Base-by-base conservation (phyloP, 176 grass and related monocot species). In the Rhynchospora breviuscula region DNA sequence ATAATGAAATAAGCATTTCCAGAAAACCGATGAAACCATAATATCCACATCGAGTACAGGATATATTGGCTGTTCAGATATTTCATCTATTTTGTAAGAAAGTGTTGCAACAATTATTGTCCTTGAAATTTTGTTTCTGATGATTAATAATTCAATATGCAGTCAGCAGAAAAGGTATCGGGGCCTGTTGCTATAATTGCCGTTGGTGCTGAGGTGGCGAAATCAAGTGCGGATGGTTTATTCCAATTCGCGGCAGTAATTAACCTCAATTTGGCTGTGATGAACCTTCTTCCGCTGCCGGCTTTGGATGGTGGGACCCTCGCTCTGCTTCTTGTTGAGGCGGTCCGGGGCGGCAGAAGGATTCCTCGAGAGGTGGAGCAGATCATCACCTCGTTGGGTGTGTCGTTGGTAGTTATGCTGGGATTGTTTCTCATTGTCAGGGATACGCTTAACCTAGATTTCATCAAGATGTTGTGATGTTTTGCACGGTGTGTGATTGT, bases 341-440 rank as follows among this genome's bases (percentile, higher is more conserved):
- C 96, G 0, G 96, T 88, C n/a, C 85, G 96, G 9, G 96, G 96
- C 0, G 93, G 96, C 3, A 87, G 78, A 53, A 98, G 94, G 86
- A 93, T 98, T 23, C 96, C 96, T 2, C 88, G 96, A 29, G 96
- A 95, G 75, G 90, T 98, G 18, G 96, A 98, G 60, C 96, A 95
- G 85, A 67, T 92, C 49, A 98, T 98, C 64, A 98, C 91, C 88
- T 95, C 92, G 0, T 98, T 93, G 1, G 96, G 96, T 17, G 90
- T 98, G 79, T 81, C 95, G 86, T 86, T 98, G 84, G 96, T 93
- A n/a, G 81, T 98, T 44, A 88, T 95, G 93, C 35, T 95, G 60
- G 93, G 96, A 10, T 54, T 98, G 74, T 98, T 98, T 86, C 92
- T 98, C 61, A 98, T 98, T 78, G 91, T 98, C 59, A 91, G 96